Conservation (phyloP, 306 rosid species). For the Cicer cuneatum region DNA sequence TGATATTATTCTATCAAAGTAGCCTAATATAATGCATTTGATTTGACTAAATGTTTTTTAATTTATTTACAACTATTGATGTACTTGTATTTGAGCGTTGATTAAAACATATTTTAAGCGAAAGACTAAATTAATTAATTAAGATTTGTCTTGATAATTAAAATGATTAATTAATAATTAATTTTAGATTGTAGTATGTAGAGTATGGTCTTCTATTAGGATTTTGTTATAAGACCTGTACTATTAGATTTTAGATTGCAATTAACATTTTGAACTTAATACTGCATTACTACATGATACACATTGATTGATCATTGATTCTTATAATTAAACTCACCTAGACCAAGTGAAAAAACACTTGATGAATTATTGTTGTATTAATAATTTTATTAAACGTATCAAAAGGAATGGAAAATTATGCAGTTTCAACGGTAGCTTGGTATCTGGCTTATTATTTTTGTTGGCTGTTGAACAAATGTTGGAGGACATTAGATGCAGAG, state of each 20-base stretch:
- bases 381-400: neutral
- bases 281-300: no score
- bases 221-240: neutral
- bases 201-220: neutral
- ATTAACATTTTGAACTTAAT: no score
- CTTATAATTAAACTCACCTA: no score
- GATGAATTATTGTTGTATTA: neutral
- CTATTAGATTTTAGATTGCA: conserved; percentile 4
- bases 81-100: neutral
- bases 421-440: neutral
- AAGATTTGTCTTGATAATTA: neutral
- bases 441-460: neutral
- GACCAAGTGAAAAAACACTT: neutral
- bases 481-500: neutral
- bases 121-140: neutral
- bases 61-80: neutral
- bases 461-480: conserved; percentile 12
- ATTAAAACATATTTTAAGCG: neutral
- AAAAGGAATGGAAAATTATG: neutral
- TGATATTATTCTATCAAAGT: neutral
- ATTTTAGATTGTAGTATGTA: neutral
- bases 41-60: neutral
- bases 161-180: neutral
- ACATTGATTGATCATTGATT: neutral
- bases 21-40: conserved; percentile 9